phyloP scores from a whole-genome alignment of 345 rosid genomes.

The Turnera subulata region DNA sequence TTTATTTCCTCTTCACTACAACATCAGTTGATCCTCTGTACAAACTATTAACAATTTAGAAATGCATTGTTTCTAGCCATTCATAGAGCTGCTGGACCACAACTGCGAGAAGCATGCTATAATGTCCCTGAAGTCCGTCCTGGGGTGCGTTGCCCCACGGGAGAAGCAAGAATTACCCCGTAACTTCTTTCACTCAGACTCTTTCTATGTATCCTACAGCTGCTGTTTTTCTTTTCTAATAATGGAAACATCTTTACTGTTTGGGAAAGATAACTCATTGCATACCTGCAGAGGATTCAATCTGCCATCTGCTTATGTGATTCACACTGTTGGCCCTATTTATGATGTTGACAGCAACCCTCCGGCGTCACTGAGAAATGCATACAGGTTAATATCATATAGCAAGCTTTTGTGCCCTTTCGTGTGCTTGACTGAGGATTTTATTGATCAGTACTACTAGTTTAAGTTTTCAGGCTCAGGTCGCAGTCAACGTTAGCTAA shows the following conservation, averaged over 20 bases:
- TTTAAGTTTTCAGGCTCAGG: too few relatives aligned
- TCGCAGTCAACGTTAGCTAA: too few relatives aligned
- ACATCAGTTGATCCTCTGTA: too few relatives aligned
- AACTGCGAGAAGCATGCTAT: conserved; percentile 60
- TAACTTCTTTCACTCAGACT: conserved; percentile 1
- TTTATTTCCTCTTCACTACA: neutral
- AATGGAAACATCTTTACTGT: neutral
- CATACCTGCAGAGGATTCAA: too few relatives aligned
- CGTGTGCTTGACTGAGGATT: too few relatives aligned
- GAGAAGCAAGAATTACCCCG: conserved; percentile 91
- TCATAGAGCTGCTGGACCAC: conserved; percentile 80
- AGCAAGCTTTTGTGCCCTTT: too few relatives aligned
- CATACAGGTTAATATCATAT: conserved; percentile 56
- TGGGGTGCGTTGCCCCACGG: conserved; percentile 71
- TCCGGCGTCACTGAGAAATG: conserved; percentile 42
- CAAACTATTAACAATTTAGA: neutral
- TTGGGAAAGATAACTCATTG: neutral
- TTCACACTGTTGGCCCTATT: conserved; percentile 82
- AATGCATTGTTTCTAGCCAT: conserved; percentile 39
- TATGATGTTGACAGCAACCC: conserved; percentile 51
- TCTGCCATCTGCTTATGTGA: too few relatives aligned
- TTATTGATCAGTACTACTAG: too few relatives aligned
- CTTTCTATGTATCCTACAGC: neutral
- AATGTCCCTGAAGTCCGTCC: conserved; percentile 60
- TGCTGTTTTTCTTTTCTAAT: neutral